A percentile compares a stretch with the other conserved stretches of the same genome.
phyloP scores from a whole-genome alignment of 345 rosid genomes.

The Sapria himalayana region DNA sequence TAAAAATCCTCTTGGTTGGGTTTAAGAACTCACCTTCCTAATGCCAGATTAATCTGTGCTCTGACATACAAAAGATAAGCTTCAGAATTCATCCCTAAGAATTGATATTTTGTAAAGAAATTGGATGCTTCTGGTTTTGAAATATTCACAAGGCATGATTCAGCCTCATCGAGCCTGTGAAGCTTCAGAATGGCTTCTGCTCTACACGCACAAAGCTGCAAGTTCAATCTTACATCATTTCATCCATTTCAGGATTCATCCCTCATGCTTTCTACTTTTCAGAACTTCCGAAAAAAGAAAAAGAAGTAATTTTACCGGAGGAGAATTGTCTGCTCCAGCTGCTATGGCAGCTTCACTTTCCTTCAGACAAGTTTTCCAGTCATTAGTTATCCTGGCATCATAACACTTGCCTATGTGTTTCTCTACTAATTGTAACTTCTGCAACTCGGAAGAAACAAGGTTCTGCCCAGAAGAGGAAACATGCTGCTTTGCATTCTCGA shows the following conservation, averaged over 20 bases:
- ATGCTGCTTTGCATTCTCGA: conserved; percentile 55
- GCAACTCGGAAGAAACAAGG: conserved; percentile 34
- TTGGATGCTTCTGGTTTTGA: conserved; percentile 27
- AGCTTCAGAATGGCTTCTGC: conserved; percentile 86
- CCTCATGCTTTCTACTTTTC: neutral
- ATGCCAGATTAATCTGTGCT: conserved; percentile 77
- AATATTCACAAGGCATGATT: conserved; percentile 18
- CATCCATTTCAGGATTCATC: no score
- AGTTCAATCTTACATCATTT: conserved; percentile 23
- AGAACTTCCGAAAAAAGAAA: no score
- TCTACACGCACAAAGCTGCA: conserved; percentile 92
- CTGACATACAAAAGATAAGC: conserved; percentile 48
- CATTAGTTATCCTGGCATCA: conserved; percentile 45
- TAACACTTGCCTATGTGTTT: conserved; percentile 49
- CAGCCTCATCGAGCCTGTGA: conserved; percentile 61
- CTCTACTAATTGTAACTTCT: conserved; percentile 47
- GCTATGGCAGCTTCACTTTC: conserved; percentile 54
- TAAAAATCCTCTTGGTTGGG: no score
- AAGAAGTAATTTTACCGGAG: conserved; percentile 32
- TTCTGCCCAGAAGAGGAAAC: conserved; percentile 28
- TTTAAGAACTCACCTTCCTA: conserved; percentile 61
- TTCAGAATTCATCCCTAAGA: conserved; percentile 67
- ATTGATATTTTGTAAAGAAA: conserved; percentile 23
- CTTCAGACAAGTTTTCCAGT: conserved; percentile 50
- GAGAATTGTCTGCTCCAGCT: conserved; percentile 71